Percentiles rank a stretch among this genome's conserved stretches.
phyloP scores from a whole-genome alignment of 2,329 filamentous ascomycete species.

The Xylaria hypoxylon region DNA sequence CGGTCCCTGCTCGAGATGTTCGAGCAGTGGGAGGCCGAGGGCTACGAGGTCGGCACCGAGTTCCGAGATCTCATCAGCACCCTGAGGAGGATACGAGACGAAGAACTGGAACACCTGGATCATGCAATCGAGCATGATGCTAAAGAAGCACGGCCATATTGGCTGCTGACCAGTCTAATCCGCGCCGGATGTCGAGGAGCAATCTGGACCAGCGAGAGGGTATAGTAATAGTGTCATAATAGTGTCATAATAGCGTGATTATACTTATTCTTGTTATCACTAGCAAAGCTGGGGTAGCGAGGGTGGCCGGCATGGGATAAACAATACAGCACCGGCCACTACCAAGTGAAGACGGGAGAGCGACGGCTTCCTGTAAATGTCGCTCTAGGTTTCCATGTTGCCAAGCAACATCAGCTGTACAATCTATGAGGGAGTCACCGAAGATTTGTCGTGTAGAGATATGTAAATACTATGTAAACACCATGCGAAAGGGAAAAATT shows the following conservation, averaged over 20 bases:
- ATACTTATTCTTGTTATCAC: background rate
- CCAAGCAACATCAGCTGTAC: background rate
- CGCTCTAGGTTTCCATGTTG: background rate
- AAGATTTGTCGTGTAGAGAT: background rate
- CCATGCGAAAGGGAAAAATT: slow-evolving; percentile 2
- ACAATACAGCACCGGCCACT: background rate
- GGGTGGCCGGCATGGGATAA: background rate
- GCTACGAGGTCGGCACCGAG: slow-evolving; percentile 84
- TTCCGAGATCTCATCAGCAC: slow-evolving; percentile 77
- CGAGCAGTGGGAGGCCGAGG: slow-evolving; percentile 76
- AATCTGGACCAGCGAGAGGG: slow-evolving; percentile 88
- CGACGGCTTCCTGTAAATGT: slow-evolving; percentile 1
- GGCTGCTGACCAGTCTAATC: slow-evolving; percentile 87
- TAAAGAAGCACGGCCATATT: slow-evolving; percentile 89
- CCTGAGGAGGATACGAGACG: slow-evolving; percentile 87
- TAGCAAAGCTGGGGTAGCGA: background rate
- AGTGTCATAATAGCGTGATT: too few species aligned
- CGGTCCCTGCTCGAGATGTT: slow-evolving; percentile 84
- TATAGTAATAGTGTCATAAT: slow-evolving; percentile 56
- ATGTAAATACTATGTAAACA: background rate
- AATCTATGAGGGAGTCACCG: background rate
- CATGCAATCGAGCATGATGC: slow-evolving; percentile 94
- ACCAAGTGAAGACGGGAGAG: background rate
- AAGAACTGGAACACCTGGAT: slow-evolving; percentile 96
- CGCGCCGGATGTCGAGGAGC: slow-evolving; percentile 90